Evolutionary conservation across 73 alveolate species (phyloP).

Genomic region (Paramecium primaurelia): DNA sequence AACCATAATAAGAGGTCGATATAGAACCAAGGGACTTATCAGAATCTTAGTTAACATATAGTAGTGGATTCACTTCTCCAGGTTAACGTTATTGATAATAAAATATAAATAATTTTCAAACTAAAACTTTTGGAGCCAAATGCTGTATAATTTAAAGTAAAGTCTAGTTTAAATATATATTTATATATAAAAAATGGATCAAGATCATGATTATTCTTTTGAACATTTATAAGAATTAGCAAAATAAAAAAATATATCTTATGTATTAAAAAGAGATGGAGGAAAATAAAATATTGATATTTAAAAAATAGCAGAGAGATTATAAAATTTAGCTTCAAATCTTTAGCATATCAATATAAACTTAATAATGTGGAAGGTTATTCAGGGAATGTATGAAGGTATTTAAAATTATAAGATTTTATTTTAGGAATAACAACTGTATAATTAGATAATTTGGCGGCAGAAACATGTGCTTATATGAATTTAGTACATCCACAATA

Average conservation of each 20-base stretch:
- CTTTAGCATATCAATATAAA: not conserved
- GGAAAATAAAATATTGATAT: not conserved
- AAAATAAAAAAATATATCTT: not conserved
- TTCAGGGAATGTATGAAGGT: conserved; percentile 46
- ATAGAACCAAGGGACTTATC: not conserved
- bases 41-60: conserved; percentile 30
- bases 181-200: not conserved
- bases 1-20: conserved; percentile 8
- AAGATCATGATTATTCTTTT: conserved; percentile 42
- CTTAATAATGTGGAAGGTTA: conserved; percentile 41
- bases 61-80: conserved; percentile 43
- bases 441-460: conserved; percentile 86
- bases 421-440: conserved; percentile 81
- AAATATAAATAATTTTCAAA: not conserved
- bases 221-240: conserved; percentile 14
- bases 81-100: conserved; percentile 15
- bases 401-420: not conserved
- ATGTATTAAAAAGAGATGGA: conserved; percentile 45
- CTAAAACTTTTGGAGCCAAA: conserved; percentile 38
- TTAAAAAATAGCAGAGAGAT: conserved; percentile 26
- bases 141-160: not conserved
- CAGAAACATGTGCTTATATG: conserved; percentile 92
- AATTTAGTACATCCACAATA: conserved; percentile 89
- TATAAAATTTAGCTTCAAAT: not conserved
- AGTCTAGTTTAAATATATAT: not conserved